A percentile compares a stretch with the other conserved stretches of the same genome.
Evolutionary conservation across 139 green algal species (phyloP).

Genomic region (Zygnema cylindricum): DNA sequence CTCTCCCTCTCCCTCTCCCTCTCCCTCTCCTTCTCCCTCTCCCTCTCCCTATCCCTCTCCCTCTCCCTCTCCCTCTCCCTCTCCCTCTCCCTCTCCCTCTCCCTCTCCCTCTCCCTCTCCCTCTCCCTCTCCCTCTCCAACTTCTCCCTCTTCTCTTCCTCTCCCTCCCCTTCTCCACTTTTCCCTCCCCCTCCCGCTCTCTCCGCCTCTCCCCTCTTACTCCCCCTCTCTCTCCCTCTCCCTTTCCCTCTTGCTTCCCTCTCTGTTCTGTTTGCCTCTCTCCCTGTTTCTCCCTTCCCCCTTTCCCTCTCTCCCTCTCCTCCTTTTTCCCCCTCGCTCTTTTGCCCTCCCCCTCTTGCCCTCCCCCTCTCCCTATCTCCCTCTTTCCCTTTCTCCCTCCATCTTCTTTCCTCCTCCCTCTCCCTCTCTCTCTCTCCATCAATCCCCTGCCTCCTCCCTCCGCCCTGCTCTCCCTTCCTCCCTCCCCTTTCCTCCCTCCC

Average conservation of each 20-base stretch:
- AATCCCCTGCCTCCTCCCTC: neutral
- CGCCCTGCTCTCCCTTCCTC: neutral
- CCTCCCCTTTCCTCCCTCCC: neutral
- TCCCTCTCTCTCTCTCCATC: neutral
- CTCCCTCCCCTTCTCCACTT: neutral
- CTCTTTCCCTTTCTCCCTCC: no score
- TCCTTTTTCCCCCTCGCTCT: no score
- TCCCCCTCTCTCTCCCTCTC: neutral
- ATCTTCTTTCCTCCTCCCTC: neutral
- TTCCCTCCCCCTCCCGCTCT: neutral
- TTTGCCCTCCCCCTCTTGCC: no score
- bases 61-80: neutral
- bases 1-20: neutral
- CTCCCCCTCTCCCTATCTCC: no score
- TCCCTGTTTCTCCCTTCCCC: no score
- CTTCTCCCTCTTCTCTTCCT: conserved; percentile 4
- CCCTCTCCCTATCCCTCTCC: neutral
- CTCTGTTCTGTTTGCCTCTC: no score
- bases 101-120: no score
- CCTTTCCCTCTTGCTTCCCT: no score
- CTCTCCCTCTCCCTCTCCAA: neutral
- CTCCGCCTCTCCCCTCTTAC: neutral
- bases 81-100: neutral
- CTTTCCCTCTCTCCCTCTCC: no score
- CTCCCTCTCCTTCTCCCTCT: neutral